phyloP scores from a whole-genome alignment of 148 eudicot species.

The Diospyros lotus region DNA sequence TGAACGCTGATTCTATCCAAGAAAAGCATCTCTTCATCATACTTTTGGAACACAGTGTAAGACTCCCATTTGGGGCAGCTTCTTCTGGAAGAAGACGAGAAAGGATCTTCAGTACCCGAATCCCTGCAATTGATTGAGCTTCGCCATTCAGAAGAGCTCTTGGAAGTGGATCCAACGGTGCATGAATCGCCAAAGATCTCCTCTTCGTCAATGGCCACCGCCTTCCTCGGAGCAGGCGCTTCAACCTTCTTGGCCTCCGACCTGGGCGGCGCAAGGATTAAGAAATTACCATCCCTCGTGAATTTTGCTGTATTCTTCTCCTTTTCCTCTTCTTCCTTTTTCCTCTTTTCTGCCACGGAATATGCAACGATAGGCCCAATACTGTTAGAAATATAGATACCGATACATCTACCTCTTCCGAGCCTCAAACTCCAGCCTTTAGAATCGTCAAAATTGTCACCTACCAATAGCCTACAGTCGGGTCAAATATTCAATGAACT shows the following conservation, averaged over 20 bases:
- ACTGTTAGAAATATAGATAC: background rate
- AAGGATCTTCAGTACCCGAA: conserved; percentile 78
- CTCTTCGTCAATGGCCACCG: conserved; percentile 15
- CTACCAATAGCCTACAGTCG: no score
- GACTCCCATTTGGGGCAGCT: conserved; percentile 99
- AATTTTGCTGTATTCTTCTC: conserved; percentile 20
- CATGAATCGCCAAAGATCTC: conserved; percentile 58
- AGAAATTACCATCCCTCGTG: conserved; percentile 38
- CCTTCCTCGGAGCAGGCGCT: conserved; percentile 22
- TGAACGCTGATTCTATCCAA: conserved; percentile 75
- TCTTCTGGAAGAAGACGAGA: conserved; percentile 81
- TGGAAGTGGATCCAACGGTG: conserved; percentile 86
- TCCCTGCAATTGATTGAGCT: conserved; percentile 74
- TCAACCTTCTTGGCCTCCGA: conserved; percentile 36
- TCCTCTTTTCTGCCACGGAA: conserved; percentile 10
- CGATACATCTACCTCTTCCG: no score
- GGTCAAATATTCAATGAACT: no score
- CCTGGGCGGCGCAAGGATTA: conserved; percentile 37
- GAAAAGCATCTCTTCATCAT: conserved; percentile 88
- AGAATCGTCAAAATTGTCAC: no score
- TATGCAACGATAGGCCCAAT: background rate
- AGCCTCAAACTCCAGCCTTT: no score
- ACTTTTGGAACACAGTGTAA: conserved; percentile 83
- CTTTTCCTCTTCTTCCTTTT: background rate
- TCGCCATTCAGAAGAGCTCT: conserved; percentile 92